Conservation (phyloP, 2,329 filamentous ascomycete species). For the Fusarium sp. region DNA sequence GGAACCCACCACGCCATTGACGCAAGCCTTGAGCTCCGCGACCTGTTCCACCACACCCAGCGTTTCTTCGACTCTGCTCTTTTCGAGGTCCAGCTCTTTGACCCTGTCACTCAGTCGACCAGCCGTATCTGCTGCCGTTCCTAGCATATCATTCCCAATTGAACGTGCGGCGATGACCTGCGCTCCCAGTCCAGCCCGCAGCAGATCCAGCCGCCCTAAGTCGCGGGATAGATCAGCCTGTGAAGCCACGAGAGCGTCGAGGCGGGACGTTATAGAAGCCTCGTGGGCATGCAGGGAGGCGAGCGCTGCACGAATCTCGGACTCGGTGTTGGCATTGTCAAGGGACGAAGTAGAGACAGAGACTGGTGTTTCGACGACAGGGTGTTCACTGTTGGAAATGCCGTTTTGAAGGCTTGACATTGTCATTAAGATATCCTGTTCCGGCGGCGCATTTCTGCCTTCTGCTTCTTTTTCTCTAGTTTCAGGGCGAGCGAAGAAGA, state of each 20-base stretch:
- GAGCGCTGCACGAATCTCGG: conserved; percentile 83
- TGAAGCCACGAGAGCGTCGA: conserved; percentile 80
- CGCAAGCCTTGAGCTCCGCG: conserved; percentile 94
- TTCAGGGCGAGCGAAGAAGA: conserved; percentile 8
- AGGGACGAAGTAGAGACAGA: conserved; percentile 52
- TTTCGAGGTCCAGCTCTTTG: conserved; percentile 87
- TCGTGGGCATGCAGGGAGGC: conserved; percentile 80
- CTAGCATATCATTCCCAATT: conserved; percentile 91
- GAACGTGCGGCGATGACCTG: conserved; percentile 85
- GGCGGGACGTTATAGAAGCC: conserved; percentile 74
- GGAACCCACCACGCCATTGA: conserved; percentile 90
- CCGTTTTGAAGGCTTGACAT: conserved; percentile 61
- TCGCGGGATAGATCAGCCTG: conserved; percentile 90
- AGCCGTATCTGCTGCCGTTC: conserved; percentile 85
- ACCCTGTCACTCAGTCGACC: conserved; percentile 87
- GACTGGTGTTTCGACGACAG: conserved; percentile 37
- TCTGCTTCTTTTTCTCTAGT: conserved; percentile 26
- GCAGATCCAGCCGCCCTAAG: conserved; percentile 84
- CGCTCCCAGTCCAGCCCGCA: conserved; percentile 86
- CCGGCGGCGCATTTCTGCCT: conserved; percentile 55
- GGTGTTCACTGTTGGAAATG: conserved; percentile 50
- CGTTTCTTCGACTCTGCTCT: conserved; percentile 89
- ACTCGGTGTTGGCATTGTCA: conserved; percentile 76
- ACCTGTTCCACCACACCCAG: conserved; percentile 94
- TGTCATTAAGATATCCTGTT: conserved; percentile 51